Evolutionary conservation across 305 asterid genomes (phyloP).

Genomic region (Rubia peregrina): DNA sequence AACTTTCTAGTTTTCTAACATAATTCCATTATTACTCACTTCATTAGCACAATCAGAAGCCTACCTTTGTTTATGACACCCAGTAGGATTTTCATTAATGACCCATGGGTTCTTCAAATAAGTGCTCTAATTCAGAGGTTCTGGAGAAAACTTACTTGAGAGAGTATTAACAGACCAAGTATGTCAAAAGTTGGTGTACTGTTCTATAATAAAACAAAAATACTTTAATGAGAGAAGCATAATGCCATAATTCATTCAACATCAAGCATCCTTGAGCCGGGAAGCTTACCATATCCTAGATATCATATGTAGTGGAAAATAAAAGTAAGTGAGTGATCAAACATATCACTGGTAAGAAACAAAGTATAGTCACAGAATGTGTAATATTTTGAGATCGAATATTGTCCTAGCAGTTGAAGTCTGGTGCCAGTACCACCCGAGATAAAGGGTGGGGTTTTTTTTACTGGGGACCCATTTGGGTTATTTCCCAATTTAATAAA

Average conservation of each 20-base stretch:
- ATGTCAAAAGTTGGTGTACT: too few species aligned
- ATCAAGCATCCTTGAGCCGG: neutral
- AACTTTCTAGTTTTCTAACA: neutral
- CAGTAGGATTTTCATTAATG: neutral
- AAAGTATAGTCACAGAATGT: neutral
- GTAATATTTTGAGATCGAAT: too few species aligned
- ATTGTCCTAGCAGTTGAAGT: too few species aligned
- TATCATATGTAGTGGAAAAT: too few species aligned
- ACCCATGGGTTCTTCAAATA: neutral
- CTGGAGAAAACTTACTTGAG: neutral
- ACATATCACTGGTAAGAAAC: neutral
- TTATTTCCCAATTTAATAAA: neutral
- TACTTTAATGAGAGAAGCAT: neutral
- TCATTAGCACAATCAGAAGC: neutral
- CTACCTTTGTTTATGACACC: neutral
- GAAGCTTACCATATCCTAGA: neutral
- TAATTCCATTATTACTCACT: neutral
- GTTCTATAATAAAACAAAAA: too few species aligned
- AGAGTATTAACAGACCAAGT: neutral
- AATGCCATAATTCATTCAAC: neutral
- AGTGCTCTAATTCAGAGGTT: neutral
- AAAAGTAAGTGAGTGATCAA: neutral
- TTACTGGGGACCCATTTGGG: too few species aligned
- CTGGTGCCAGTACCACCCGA: too few species aligned
- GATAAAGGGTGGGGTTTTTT: too few species aligned